Base-by-base conservation (phyloP, 208 protist genomes). In the Crithidia brevicula region DNA sequence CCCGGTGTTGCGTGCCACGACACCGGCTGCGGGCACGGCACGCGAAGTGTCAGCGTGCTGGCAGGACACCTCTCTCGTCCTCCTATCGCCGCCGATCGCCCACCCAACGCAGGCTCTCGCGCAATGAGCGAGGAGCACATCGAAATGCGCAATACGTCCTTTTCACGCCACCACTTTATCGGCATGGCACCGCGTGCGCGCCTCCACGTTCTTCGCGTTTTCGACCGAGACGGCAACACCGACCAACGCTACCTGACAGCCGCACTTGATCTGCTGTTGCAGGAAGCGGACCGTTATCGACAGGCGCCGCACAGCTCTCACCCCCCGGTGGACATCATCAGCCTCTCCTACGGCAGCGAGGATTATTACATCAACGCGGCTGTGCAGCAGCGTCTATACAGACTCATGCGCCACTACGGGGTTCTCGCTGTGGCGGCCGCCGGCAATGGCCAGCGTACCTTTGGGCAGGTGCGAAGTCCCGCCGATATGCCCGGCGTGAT, bases 391-490 rank as follows among this genome's bases (percentile, higher is more conserved):
- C 15, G 30, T 95, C 23, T 76, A 4, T 46, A 62, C 23, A 27
- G 20, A 11, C 62, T 76, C 0, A 88, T 97, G 27, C 98, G 98
- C 62, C 75, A 87, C 18, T 67, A 59, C 98, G 62, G 86, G 18
- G 96, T 99, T 18, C 81, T 98, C 10, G 77, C 99, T 10, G 91
- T 99, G 0, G 95, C 89, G 0, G 98, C 98, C 0, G 95, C 98
- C 22, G 98, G 99, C 23, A 99, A 99, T 79, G 95, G 97, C 46
- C 98, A 98, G 9, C 96, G 97, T 5, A 51, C 85, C 13, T 98
- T 98, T 60, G 98, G 96, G 27, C 98, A 91, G n/a, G 67, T 99
- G 22, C 96, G 93, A 72, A 99, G 98, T 70, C 98, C 98, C 7
- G 98, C 91, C 0, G 98, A 99, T 81, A 85, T 98, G 72, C 51